Evolutionary conservation across 139 green algal genomes (phyloP).

Genomic region (Ettlia oleoabundans): DNA sequence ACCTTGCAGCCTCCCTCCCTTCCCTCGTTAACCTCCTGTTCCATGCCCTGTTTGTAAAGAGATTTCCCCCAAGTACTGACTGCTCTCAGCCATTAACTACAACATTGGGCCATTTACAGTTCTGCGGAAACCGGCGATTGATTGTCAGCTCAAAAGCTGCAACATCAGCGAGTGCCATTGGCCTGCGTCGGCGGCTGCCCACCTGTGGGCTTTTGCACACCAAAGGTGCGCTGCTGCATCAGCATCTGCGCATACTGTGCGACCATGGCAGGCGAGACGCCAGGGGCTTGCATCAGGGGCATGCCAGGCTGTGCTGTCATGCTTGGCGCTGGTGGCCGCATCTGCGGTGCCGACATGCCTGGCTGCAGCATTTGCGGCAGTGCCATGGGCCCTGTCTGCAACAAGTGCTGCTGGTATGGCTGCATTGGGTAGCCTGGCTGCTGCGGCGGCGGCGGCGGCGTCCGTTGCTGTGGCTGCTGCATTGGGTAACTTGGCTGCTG

Average conservation of each 20-base stretch:
- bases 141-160: not conserved
- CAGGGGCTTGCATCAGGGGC: not conserved
- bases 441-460: not conserved
- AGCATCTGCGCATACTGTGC: not conserved
- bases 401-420: not conserved
- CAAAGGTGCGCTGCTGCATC: not conserved
- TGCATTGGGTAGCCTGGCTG: not conserved
- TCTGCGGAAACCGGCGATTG: not conserved
- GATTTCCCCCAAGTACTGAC: no score
- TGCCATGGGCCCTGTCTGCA: not conserved
- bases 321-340: not conserved
- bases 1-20: no score
- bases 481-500: no score
- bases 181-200: not conserved
- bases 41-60: no score
- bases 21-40: no score
- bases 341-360: not conserved
- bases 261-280: not conserved
- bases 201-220: not conserved
- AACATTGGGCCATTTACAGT: no score
- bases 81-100: no score
- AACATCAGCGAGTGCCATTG: not conserved
- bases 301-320: not conserved
- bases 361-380: not conserved
- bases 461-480: not conserved